Evolutionary conservation across 768 basidiomycete genomes (phyloP), one percentile per base, ranked within the genome.

Genomic region (Lactarius psammicola): DNA sequence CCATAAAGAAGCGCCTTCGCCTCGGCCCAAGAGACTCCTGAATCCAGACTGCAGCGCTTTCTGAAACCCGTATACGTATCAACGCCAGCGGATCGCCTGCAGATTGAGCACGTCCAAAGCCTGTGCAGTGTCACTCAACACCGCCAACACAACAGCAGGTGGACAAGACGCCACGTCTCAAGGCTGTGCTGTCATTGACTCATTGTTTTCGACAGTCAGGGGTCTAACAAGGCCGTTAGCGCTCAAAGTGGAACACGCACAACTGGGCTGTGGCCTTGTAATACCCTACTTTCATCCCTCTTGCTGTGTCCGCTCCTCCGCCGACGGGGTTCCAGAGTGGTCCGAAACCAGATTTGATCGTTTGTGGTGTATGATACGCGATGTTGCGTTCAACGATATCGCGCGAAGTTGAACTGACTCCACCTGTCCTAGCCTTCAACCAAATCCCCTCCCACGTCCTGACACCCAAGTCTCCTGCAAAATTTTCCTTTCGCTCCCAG

Each of bases 11-110:
- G 65, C 55, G 65, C 60, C 59, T 18, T 15, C 20, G 7, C 31
- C 4, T 55, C 18, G 26, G 31, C 53, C 28, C 34, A 42, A 23
- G 36, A n/a, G 60, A 49, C 38, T 23, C 54, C 59, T 49, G 42
- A 44, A 60, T 61, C 56, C 44, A 23, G 51, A 17, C n/a, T 36
- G 34, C 36, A 61, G 64, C 54, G 64, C 59, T 30, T 42, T 31
- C 13, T 56, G 20, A 56, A 26, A 46, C 44, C 49, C 23, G 17
- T 28, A 23, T 33, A 56, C n/a, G 53, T 36, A n/a, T 26, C 33
- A 56, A 15, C 49, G 49, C 42, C 42, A 55, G 53, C 34, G 28
- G 9, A 26, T 28, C 33, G 18, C 23, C 33, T 10, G 20, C 42
- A 42, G 30, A 10, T 2, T n/a, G 20, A 46, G 20, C n/a, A 8